Percentiles rank a stretch among this genome's conserved stretches.
These are phyloP conservation scores for Elongisporangium undulatum DNA, from an alignment of 352 stramenopile species.

Conservation along the genomic window DNA sequence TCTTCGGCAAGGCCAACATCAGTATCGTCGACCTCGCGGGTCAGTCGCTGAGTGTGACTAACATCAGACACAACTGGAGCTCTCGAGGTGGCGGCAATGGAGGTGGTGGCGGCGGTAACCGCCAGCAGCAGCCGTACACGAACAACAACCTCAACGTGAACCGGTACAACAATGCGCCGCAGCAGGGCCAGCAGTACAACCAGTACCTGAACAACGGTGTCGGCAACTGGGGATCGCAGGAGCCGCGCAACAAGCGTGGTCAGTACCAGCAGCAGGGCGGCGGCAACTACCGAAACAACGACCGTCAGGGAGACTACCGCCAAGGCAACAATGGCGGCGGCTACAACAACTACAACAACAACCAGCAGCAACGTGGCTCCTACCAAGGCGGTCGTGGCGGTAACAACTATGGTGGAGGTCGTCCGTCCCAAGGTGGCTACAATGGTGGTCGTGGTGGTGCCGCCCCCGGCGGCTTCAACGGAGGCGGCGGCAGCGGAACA, in stretches of 20 bases:
- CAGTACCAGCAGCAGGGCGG: conserved; percentile 33
- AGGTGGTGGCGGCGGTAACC: conserved; percentile 17
- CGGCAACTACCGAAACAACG: conserved; percentile 11
- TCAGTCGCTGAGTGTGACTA: conserved; percentile 37
- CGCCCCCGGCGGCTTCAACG: conserved; percentile 13
- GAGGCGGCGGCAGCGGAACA: conserved; percentile 17
- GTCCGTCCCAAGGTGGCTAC: conserved; percentile 27
- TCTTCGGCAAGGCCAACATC: conserved; percentile 82
- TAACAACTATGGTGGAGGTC: conserved; percentile 9
- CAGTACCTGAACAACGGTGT: conserved; percentile 73
- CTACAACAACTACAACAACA: conserved; percentile 23
- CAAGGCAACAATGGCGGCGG: conserved; percentile 19
- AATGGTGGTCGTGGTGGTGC: conserved; percentile 15
- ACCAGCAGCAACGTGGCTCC: conserved; percentile 6
- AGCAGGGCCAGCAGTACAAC: conserved; percentile 54
- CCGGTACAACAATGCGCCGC: conserved; percentile 25
- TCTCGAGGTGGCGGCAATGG: conserved; percentile 28
- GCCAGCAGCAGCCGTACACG: conserved; percentile 36
- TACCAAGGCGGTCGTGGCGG: conserved; percentile 7
- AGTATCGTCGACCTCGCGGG: conserved; percentile 82
- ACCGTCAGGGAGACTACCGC: conserved; percentile 21
- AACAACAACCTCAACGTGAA: conserved; percentile 73
- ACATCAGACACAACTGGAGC: conserved; percentile 53
- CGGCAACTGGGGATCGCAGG: conserved; percentile 76
- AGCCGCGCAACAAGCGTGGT: conserved; percentile 72